Evolutionary conservation across 2,329 filamentous ascomycete species (phyloP).

Genomic region (Tolypocladium sp.): DNA sequence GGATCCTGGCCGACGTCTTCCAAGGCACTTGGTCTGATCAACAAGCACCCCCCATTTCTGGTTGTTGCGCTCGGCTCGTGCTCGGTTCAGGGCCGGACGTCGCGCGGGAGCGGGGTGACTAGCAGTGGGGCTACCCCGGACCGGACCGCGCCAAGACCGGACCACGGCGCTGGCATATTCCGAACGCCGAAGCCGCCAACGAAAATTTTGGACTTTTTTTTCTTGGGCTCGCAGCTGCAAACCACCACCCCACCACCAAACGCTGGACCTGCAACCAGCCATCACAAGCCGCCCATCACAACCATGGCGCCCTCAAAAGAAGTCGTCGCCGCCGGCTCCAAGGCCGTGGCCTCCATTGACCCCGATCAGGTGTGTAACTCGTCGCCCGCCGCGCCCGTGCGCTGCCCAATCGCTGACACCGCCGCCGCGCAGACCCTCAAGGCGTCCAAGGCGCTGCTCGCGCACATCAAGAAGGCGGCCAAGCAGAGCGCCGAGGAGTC

Average conservation of each 20-base stretch:
- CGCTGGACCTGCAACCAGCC: constrained; percentile 8
- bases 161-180: constrained; percentile 22
- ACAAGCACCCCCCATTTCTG: too few species aligned
- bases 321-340: constrained; percentile 21
- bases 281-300: background rate
- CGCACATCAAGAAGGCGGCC: constrained; percentile 50
- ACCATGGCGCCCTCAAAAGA: constrained; percentile 34
- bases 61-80: too few species aligned
- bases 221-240: constrained; percentile 6
- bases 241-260: constrained; percentile 16
- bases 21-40: too few species aligned
- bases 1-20: too few species aligned
- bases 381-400: constrained; percentile 4
- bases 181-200: constrained; percentile 20
- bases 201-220: constrained; percentile 19
- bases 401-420: background rate
- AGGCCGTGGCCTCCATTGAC: constrained; percentile 24
- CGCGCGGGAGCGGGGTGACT: background rate
- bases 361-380: constrained; percentile 28
- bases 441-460: constrained; percentile 53
- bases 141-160: background rate
- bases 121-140: background rate
- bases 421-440: constrained; percentile 42
- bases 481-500: constrained; percentile 35
- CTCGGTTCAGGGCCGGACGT: background rate